Evolutionary conservation across 352 stramenopile genomes (phyloP).

Genomic region (Phytophthora foliorum): DNA sequence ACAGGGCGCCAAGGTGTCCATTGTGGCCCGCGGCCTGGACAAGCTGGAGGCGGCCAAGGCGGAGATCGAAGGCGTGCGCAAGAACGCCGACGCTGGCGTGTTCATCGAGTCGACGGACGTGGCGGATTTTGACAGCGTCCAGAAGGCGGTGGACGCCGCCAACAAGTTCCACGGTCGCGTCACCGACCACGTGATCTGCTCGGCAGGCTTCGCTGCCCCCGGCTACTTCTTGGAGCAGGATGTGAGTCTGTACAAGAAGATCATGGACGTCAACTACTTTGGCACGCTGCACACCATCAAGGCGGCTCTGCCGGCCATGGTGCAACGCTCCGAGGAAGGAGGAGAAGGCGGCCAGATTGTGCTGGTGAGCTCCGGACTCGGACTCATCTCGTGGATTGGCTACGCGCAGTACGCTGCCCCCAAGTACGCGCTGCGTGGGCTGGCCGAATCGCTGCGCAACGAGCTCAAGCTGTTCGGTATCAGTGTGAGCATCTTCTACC

Average conservation of each 20-base stretch:
- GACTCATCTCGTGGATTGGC: slow-evolving; percentile 84
- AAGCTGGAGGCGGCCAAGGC: slow-evolving; percentile 74
- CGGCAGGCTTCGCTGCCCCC: slow-evolving; percentile 62
- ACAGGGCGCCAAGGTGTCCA: slow-evolving; percentile 77
- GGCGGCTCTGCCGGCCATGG: slow-evolving; percentile 83
- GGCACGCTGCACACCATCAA: slow-evolving; percentile 83
- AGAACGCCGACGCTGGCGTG: slow-evolving; percentile 46
- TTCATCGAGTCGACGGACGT: slow-evolving; percentile 85
- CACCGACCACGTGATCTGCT: slow-evolving; percentile 82
- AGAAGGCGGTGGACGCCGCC: slow-evolving; percentile 69
- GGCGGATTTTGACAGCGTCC: slow-evolving; percentile 63
- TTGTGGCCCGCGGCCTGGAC: slow-evolving; percentile 64
- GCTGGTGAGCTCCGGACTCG: slow-evolving; percentile 75
- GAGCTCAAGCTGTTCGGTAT: slow-evolving; percentile 83
- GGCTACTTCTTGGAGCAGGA: slow-evolving; percentile 86
- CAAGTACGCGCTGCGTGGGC: slow-evolving; percentile 87
- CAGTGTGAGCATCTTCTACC: slow-evolving; percentile 80
- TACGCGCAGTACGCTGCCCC: slow-evolving; percentile 83
- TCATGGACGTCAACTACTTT: slow-evolving; percentile 93
- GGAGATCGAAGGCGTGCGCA: slow-evolving; percentile 62
- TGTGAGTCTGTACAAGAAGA: slow-evolving; percentile 73
- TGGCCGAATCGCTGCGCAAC: slow-evolving; percentile 83
- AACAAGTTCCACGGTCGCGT: slow-evolving; percentile 72
- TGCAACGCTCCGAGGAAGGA: slow-evolving; percentile 67
- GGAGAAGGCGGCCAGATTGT: slow-evolving; percentile 73